Base-by-base conservation (phyloP, 768 basidiomycete genomes). In the Termitomyces sp. region DNA sequence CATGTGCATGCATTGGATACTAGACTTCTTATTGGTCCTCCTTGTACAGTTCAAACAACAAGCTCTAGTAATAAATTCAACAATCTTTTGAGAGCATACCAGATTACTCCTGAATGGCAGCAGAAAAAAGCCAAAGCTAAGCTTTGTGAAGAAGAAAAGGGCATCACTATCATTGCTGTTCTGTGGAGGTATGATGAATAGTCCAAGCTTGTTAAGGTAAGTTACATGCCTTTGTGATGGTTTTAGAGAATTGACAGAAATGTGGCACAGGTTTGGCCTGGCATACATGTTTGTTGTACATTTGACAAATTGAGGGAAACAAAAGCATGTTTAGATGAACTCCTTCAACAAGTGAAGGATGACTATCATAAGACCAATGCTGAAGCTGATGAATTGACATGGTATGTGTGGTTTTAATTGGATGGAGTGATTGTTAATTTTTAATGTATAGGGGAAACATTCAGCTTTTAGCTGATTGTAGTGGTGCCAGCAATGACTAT, bases 391-490 rank as follows among this genome's bases (percentile, higher is more conserved):
- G 40, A 40, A 14, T 14, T 40, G 11, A 40, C 40, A 40, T 40
- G 11, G 40, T 40, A 11, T 17, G 5, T 25, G 20, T 25, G 20
- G 20, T 25, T 25, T 25, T 25, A 25, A 25, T 25, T 25, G 1
- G 20, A 25, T 25, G 20, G 20, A 25, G 20, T 25, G 20, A 25
- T 25, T 25, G 20, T 25, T 25, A 25, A 25, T 25, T 25, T 25
- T 25, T 17, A 31, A 45, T 34, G 17, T 6, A 0, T 20, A 57
- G 56, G 46, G 34, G n/a, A 37, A 57, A 57, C n/a, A 37, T 57
- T 37, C n/a, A 37, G 32, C 56, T 57, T n/a, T 15, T 57, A 10
- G 56, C 56, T 36, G 56, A 57, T 48, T n/a, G 56, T 31, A 54
- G 37, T 20, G 46, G 56, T 8, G 46, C 43, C 11, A 47, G 20